phyloP scores from a whole-genome alignment of 2,329 filamentous ascomycete species.

The Aspergillus sergii region DNA sequence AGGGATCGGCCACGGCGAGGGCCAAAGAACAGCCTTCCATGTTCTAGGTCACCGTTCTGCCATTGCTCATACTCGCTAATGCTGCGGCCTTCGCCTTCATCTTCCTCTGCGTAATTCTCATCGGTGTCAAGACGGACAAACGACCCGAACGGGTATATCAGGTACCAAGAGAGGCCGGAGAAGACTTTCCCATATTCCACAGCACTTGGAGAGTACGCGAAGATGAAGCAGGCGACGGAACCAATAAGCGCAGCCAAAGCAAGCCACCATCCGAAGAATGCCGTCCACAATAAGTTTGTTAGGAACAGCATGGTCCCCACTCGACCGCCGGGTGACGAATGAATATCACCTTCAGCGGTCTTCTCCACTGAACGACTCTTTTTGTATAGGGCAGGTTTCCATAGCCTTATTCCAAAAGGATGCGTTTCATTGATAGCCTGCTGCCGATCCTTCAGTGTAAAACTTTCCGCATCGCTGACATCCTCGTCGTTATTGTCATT shows the following conservation, averaged over 20 bases:
- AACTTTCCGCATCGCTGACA: conserved; percentile 92
- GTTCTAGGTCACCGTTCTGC: conserved; percentile 96
- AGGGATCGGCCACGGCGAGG: conserved; percentile 76
- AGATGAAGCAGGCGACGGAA: conserved; percentile 75
- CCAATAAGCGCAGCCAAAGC: conserved; percentile 73
- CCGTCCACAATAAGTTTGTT: conserved; percentile 88
- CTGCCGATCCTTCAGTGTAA: conserved; percentile 94
- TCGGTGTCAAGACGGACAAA: conserved; percentile 93
- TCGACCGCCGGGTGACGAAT: conserved; percentile 85
- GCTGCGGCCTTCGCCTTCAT: conserved; percentile 91
- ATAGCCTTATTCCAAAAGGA: conserved; percentile 97
- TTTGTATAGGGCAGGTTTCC: conserved; percentile 98
- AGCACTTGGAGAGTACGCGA: conserved; percentile 77
- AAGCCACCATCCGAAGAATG: conserved; percentile 97
- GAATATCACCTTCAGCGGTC: conserved; percentile 93
- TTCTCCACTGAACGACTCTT: conserved; percentile 96
- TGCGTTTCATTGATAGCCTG: conserved; percentile 98
- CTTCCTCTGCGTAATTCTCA: conserved; percentile 90
- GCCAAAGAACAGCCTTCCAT: conserved; percentile 94
- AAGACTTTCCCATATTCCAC: conserved; percentile 84
- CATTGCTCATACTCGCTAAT: conserved; percentile 99
- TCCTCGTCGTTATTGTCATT: conserved; percentile 65
- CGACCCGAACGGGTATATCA: conserved; percentile 96
- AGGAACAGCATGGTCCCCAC: conserved; percentile 83
- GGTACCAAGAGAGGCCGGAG: conserved; percentile 79